Percentiles rank a stretch among this genome's conserved stretches.
Conservation (phyloP, 2,329 filamentous ascomycete genomes). For the Saccharata proteae region DNA sequence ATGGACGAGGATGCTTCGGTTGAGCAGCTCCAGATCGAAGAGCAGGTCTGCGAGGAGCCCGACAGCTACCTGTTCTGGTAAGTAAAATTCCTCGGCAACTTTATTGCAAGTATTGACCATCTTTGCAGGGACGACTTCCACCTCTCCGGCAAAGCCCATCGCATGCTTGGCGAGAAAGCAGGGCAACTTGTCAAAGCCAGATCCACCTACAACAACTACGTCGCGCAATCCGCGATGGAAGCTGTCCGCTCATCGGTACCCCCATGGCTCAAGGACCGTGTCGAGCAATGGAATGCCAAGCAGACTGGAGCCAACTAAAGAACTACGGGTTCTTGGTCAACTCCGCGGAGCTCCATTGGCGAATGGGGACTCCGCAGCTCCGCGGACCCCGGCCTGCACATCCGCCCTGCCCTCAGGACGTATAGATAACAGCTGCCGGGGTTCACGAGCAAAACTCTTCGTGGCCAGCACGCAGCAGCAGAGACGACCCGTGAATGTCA, state of each 20-base stretch:
- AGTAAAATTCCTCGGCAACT: background rate
- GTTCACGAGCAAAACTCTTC: too few relatives aligned
- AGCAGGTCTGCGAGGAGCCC: conserved; percentile 17
- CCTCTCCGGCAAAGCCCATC: conserved; percentile 21
- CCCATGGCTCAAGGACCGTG: conserved; percentile 8
- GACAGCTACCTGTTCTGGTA: conserved; percentile 24
- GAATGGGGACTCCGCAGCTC: too few relatives aligned
- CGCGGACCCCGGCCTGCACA: too few relatives aligned
- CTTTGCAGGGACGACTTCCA: conserved; percentile 21
- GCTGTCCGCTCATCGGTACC: conserved; percentile 8
- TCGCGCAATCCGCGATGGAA: conserved; percentile 6
- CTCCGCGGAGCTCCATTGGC: too few relatives aligned
- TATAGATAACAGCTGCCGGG: too few relatives aligned
- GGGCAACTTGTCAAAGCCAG: conserved; percentile 7
- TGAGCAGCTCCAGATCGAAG: conserved; percentile 7
- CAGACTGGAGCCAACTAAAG: conserved; percentile 7
- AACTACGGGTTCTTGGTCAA: too few relatives aligned
- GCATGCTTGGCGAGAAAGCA: conserved; percentile 5
- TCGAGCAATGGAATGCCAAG: conserved; percentile 7
- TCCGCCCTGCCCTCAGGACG: too few relatives aligned
- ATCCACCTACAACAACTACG: conserved; percentile 7
- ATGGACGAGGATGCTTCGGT: conserved; percentile 9
- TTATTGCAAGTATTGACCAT: background rate
- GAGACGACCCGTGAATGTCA: too few relatives aligned
- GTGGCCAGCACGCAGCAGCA: too few relatives aligned